These are phyloP conservation scores for Starmerella sirachaensis DNA, from an alignment of 805 yeast genomes.

Conservation along the genomic window DNA sequence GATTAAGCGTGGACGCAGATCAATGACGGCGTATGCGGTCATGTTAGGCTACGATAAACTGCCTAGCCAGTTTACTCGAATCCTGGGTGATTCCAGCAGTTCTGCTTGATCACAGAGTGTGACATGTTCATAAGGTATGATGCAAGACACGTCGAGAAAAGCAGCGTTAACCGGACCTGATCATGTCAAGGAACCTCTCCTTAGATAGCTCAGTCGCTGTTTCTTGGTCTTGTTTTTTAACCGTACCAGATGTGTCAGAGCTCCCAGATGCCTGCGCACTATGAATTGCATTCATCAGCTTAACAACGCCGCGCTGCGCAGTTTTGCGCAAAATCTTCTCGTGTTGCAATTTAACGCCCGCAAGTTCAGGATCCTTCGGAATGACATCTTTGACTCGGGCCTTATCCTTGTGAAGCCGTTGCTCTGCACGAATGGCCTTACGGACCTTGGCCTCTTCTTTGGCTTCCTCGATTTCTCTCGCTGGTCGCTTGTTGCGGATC, in stretches of 20 bases:
- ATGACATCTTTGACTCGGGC: conserved; percentile 57
- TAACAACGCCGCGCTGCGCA: conserved; percentile 82
- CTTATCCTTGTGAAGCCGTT: conserved; percentile 51
- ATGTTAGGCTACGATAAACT: no score
- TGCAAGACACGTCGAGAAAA: background rate
- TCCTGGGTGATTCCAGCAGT: no score
- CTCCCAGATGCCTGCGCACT: conserved; percentile 53
- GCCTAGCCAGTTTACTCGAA: no score
- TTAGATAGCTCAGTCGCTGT: conserved; percentile 68
- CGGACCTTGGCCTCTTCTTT: conserved; percentile 77
- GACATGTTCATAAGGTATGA: background rate
- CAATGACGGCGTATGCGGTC: no score
- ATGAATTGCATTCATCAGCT: conserved; percentile 70
- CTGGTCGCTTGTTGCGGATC: conserved; percentile 63
- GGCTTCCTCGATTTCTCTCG: conserved; percentile 64
- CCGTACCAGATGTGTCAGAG: conserved; percentile 12
- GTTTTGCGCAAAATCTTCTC: conserved; percentile 62
- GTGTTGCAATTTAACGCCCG: conserved; percentile 46
- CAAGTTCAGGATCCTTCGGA: conserved; percentile 45
- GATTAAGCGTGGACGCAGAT: background rate
- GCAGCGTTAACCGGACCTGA: conserved; percentile 32
- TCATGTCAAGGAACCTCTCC: conserved; percentile 79
- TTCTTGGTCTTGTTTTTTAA: conserved; percentile 31
- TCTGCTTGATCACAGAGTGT: background rate
- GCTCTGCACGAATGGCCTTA: conserved; percentile 56